Evolutionary conservation across 352 stramenopile species (phyloP), one percentile per base, ranked within the genome.

Genomic region (Thraustochytrium striatum): DNA sequence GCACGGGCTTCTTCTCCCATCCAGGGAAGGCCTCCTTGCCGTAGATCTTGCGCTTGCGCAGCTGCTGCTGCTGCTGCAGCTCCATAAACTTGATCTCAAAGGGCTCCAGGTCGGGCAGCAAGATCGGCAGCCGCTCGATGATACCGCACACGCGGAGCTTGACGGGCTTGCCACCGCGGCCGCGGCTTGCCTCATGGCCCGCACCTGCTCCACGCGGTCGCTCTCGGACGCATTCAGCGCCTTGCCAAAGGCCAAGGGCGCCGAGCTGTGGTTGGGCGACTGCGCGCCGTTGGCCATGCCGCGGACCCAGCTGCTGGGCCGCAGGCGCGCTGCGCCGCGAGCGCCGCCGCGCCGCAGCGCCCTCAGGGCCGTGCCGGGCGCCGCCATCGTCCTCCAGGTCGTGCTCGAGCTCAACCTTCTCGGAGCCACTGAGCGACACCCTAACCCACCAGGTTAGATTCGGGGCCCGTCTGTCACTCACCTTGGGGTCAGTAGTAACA

Each of bases 71-170:
- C 50, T 75, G 41, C 65, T 75, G 61, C 30, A 75, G 39, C 65
- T 75, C 65, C 21, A 52, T 38, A 25, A 75, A 55, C 41, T 75
- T 43, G 11, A 75, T 43, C 65, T 75, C 41, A 39, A 39, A 75
- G 25, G 43, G 32, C 36, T 75, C 65, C 21, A 75, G 65, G 65
- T 75, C 65, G 9, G 39, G 65, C 65, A 75, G 43, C 21, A 75
- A 43, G 11, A 75, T 32, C 0, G 65, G 65, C 65, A 75, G 65
- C n/a, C 65, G 65, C 65, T 75, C 65, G 16, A 75, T 38, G 19
- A 75, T 43, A 25, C 41, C 65, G 19, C 11, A 21, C 30, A 5
- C 21, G 19, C n/a, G n/a, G 19, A 61, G 11, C 1, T 75, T 30
- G 1, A 75, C 8, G 41, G 61, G 21, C 21, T 55, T 39, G 65